These are phyloP conservation scores for Fistulinella cinereoalba DNA, from an alignment of 1,284 basidiomycete genomes.

Conservation along the genomic window DNA sequence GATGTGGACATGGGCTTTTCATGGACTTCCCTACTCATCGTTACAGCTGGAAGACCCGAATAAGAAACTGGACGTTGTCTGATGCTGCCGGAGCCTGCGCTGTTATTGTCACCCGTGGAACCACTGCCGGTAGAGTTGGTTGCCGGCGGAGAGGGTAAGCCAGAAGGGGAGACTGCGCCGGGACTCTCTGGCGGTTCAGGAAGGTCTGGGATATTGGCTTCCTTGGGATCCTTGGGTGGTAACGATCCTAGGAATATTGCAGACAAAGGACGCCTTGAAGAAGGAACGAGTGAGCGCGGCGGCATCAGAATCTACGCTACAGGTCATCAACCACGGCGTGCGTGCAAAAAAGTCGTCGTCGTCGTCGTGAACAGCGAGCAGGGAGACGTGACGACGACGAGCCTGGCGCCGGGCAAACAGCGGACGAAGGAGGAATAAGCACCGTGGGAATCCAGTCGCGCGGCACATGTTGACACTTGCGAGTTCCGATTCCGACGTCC, in stretches of 20 bases:
- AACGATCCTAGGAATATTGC: conserved; percentile 36
- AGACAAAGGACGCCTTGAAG: conserved; percentile 38
- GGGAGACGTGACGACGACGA: conserved; percentile 20
- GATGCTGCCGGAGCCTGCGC: conserved; percentile 47
- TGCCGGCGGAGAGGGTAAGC: conserved; percentile 73
- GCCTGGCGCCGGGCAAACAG: conserved; percentile 14
- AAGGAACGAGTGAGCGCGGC: conserved; percentile 33
- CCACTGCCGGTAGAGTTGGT: conserved; percentile 79
- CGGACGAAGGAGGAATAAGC: conserved; percentile 15
- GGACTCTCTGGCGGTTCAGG: conserved; percentile 67
- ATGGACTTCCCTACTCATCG: conserved; percentile 36
- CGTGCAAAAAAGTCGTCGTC: conserved; percentile 14
- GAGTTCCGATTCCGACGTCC: conserved; percentile 26
- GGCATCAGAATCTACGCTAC: conserved; percentile 30
- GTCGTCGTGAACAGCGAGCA: conserved; percentile 30
- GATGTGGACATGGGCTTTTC: conserved; percentile 27
- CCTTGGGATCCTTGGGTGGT: conserved; percentile 32
- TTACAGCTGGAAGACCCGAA: conserved; percentile 23
- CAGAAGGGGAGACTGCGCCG: conserved; percentile 48
- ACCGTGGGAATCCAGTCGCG: conserved; percentile 26
- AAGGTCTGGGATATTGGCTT: conserved; percentile 51
- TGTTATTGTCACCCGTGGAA: conserved; percentile 61
- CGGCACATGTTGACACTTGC: conserved; percentile 7
- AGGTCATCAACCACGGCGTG: conserved; percentile 30
- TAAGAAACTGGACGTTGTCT: conserved; percentile 39